These are phyloP conservation scores for Amphicarpaea edgeworthii DNA, from an alignment of 306 rosid genomes.

Conservation along the genomic window DNA sequence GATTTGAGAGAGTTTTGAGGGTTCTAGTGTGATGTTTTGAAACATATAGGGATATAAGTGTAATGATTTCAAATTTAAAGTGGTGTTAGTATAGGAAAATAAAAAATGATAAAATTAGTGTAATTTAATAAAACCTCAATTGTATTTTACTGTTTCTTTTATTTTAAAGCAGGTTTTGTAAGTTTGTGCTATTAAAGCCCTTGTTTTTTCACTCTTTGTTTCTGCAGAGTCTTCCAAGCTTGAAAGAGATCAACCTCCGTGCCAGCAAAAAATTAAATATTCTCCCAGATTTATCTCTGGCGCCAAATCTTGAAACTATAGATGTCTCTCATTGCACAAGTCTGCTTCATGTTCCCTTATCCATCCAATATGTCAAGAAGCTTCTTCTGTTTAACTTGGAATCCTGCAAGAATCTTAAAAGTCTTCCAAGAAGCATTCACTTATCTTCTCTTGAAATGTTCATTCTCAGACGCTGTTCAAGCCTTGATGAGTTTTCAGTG, in stretches of 20 bases:
- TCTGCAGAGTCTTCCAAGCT: constrained; percentile 37
- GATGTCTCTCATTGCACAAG: constrained; percentile 14
- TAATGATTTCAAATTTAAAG: too few species aligned
- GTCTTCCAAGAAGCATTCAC: constrained; percentile 31
- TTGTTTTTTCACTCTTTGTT: background rate
- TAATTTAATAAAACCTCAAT: too few species aligned
- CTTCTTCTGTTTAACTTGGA: constrained; percentile 4
- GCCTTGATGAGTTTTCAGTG: constrained; percentile 34
- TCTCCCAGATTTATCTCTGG: constrained; percentile 36
- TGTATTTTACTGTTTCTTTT: too few species aligned
- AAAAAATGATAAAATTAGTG: too few species aligned
- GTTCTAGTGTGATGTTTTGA: too few species aligned
- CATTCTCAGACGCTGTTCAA: constrained; percentile 26
- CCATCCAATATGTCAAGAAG: constrained; percentile 16
- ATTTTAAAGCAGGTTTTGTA: background rate
- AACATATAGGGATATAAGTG: too few species aligned
- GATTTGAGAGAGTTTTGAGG: too few species aligned
- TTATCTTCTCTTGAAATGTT: constrained; percentile 24
- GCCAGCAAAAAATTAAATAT: constrained; percentile 30
- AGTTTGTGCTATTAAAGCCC: background rate
- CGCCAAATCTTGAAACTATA: constrained; percentile 40
- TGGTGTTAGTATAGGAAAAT: too few species aligned
- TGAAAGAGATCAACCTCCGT: constrained; percentile 36
- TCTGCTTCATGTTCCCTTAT: constrained; percentile 29
- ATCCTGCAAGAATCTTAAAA: constrained; percentile 37